Base-by-base conservation (phyloP, 768 basidiomycete genomes). In the Psilocybe cyanescens region DNA sequence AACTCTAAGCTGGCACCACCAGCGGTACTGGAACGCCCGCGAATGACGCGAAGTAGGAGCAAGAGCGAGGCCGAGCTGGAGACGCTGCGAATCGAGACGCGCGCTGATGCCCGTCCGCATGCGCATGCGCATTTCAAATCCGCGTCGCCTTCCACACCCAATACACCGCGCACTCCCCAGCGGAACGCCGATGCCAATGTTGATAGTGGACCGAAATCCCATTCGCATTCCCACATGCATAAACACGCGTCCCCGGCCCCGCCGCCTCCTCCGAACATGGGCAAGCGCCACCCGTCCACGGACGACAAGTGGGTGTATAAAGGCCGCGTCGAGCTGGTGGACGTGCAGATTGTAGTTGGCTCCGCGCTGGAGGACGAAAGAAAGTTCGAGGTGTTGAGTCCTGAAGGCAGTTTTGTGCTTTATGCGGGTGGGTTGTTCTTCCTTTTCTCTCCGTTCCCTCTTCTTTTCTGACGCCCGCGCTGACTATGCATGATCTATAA, bases 281-380 rank as follows among this genome's bases (percentile, higher is more conserved):
- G 68, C 6, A 75, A 73, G 56, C 69, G 76, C 50, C 63, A 72
- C 59, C 51, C 72, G 31, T 78, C 72, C 6, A 67, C 64, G 5
- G 88, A 91, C 31, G 91, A 92, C 51, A 81, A 79, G 65, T 94
- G 91, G 90, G 72, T 81, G 44, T 95, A 83, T 71, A 91, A 86
- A 68, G 92, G 92, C 2, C 78, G 82, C 58, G 80, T 81, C 37
- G 85, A 85, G 55, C 80, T 95, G 17, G 82, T 94, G 44, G 91
- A 95, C 74, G 66, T 91, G 54, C 91, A 94, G 67, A 86, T 94
- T 1, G 85, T 94, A 0, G 79, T 92, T 39, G 67, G 78, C 3
- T 71, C 77, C 17, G 83, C 82, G 8, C 67, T 78, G 1, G 82
- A 81, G 0, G 86, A 85, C 48, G 84, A 86, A 57, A 76, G 81